A percentile compares a stretch with the other conserved stretches of the same genome.
phyloP scores from a whole-genome alignment of 2,329 filamentous ascomycete genomes.

The Colletotrichum coccodes region DNA sequence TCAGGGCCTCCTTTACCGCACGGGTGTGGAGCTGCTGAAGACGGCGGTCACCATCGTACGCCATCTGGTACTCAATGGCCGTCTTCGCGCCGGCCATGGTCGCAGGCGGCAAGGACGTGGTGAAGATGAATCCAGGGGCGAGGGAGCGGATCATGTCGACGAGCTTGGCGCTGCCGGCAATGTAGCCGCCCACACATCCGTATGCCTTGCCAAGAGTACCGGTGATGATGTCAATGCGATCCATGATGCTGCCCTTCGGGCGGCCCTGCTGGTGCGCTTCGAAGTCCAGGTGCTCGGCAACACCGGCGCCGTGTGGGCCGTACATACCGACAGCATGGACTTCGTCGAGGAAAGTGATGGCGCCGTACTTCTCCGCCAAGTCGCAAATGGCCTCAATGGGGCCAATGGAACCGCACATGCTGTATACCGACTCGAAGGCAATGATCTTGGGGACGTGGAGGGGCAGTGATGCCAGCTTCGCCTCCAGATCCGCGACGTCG shows the following conservation, averaged over 20 bases:
- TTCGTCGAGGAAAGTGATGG: slow-evolving; percentile 97
- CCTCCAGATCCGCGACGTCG: slow-evolving; percentile 90
- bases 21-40: slow-evolving; percentile 97
- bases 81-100: slow-evolving; percentile 95
- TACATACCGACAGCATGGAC: slow-evolving; percentile 99
- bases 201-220: slow-evolving; percentile 98
- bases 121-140: slow-evolving; percentile 98
- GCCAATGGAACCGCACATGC: slow-evolving; percentile 98
- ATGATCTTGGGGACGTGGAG: slow-evolving; percentile 94
- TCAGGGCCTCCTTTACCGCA: slow-evolving; percentile 87
- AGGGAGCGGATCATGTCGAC: slow-evolving; percentile 95
- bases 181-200: slow-evolving; percentile 97
- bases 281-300: slow-evolving; percentile 96
- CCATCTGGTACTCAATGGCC: slow-evolving; percentile 94
- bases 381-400: slow-evolving; percentile 97
- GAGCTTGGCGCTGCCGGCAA: slow-evolving; percentile 86
- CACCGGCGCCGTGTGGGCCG: slow-evolving; percentile 92
- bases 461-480: slow-evolving; percentile 89
- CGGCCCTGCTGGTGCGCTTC: slow-evolving; percentile 82
- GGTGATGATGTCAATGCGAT: slow-evolving; percentile 97
- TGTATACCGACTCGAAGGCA: slow-evolving; percentile 98
- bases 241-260: slow-evolving; percentile 87
- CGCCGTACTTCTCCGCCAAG: slow-evolving; percentile 95
- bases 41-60: slow-evolving; percentile 84
- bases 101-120: slow-evolving; percentile 92